Base-by-base conservation (phyloP, 257 asterid species). In the Nemophila menziesii region DNA sequence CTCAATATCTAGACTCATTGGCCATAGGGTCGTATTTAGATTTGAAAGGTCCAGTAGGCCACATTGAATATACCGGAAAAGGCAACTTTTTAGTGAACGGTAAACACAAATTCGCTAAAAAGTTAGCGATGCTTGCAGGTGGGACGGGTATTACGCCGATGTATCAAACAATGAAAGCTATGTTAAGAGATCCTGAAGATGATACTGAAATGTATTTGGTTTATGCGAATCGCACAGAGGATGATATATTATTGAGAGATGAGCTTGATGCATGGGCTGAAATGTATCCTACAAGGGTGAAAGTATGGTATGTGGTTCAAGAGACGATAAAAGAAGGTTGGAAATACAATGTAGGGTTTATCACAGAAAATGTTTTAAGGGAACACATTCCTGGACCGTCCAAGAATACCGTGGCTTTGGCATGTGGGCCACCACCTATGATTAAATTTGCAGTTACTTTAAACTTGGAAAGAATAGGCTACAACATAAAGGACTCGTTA, bases 341-440 rank as follows among this genome's bases (percentile, higher is more conserved):
- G 98, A 64, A 61, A 22, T 89, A 78, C 16, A 76, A 87, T 29
- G 10, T 68, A 17, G 98, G 98, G 11, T 68, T 67, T 19, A 55
- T 89, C 5, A 70, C 76, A 0, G 95, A 84, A 58, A 39, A 16
- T 5, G 46, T 84, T 0, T 41, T 89, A 59, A 74, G 82, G 38
- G 92, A 76, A 64, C 86, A 89, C 52, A 62, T 89, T 41, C 95
- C 98, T 46, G 48, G 43, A 15, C 55, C 72, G n/a, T 33, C 80
- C 18, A 75, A 67, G 8, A 13, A 56, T 4, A 43, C 86, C 1
- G 48, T 89, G 56, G 98, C 79, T 0, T 55, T 89, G 63, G 94
- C 86, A 0, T 89, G 98, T 21, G 98, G 98, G 14, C 98, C 98
- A 24, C 94, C 98, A 49, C 82, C 94, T 5, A 89, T 89, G 98